A percentile compares a stretch with the other conserved stretches of the same genome.
Conservation (phyloP, 148 eudicot genomes). For the Persicaria tinctoria region DNA sequence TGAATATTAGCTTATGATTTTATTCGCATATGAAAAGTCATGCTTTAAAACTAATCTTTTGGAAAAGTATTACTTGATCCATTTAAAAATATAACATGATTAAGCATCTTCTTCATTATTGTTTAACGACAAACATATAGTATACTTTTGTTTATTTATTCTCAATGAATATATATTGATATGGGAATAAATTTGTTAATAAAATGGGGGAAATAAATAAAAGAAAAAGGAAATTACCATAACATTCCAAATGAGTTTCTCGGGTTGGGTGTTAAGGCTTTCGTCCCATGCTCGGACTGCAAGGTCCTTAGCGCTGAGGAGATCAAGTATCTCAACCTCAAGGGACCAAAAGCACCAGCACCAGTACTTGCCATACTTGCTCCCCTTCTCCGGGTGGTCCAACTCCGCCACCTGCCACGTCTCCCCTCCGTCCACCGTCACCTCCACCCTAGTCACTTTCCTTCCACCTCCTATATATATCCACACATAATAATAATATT, state of each 20-base stretch:
- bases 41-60: no score
- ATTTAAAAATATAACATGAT: no score
- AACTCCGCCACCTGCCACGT: conserved; percentile 53
- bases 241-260: conserved; percentile 91
- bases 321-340: conserved; percentile 69
- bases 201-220: neutral
- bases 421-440: conserved; percentile 80
- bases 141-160: no score
- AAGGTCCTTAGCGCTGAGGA: conserved; percentile 65
- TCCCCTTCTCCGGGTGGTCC: conserved; percentile 73
- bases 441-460: conserved; percentile 87
- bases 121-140: no score
- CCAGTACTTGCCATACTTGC: conserved; percentile 77
- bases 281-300: conserved; percentile 94
- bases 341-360: conserved; percentile 98
- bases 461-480: conserved; percentile 60
- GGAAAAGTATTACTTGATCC: no score
- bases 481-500: no score
- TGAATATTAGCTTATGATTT: no score
- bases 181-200: no score
- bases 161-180: no score
- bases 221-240: conserved; percentile 42
- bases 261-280: conserved; percentile 77
- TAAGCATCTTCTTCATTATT: no score
- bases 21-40: no score